These are phyloP conservation scores for Voacanga thouarsii DNA, from an alignment of 257 asterid genomes.

Conservation along the genomic window DNA sequence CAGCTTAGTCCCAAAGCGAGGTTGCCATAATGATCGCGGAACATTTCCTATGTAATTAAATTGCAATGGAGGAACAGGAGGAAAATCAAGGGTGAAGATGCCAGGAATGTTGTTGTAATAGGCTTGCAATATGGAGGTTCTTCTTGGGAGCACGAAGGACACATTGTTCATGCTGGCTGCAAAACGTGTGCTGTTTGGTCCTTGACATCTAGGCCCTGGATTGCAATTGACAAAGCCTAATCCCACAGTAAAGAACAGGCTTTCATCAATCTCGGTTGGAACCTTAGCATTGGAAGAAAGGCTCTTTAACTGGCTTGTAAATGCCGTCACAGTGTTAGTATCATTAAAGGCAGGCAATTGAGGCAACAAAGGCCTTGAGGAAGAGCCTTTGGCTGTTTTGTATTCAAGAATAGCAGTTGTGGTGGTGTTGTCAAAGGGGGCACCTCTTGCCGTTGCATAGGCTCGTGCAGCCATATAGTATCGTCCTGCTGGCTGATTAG, in stretches of 20 bases:
- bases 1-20: slow-evolving; percentile 22
- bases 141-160: slow-evolving; percentile 40
- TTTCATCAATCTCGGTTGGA: slow-evolving; percentile 32
- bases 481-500: slow-evolving; percentile 29
- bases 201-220: slow-evolving; percentile 44
- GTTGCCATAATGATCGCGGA: slow-evolving; percentile 31
- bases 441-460: slow-evolving; percentile 39
- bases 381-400: slow-evolving; percentile 12
- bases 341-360: slow-evolving; percentile 33
- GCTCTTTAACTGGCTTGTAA: slow-evolving; percentile 25
- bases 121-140: slow-evolving; percentile 43
- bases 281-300: slow-evolving; percentile 23
- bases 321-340: slow-evolving; percentile 31
- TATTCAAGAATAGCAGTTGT: slow-evolving; percentile 47
- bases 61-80: slow-evolving; percentile 30
- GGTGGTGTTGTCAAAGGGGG: slow-evolving; percentile 47
- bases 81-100: slow-evolving; percentile 31
- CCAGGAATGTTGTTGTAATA: slow-evolving; percentile 33
- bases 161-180: slow-evolving; percentile 45
- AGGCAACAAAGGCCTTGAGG: slow-evolving; percentile 33
- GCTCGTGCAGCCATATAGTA: slow-evolving; percentile 38
- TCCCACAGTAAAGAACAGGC: slow-evolving; percentile 44
- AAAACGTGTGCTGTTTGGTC: slow-evolving; percentile 42
- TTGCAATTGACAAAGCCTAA: slow-evolving; percentile 32
- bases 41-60: slow-evolving; percentile 35